Evolutionary conservation across 768 basidiomycete genomes (phyloP), one percentile per base, ranked within the genome.

Genomic region (Coprinellus aureogranulatus): DNA sequence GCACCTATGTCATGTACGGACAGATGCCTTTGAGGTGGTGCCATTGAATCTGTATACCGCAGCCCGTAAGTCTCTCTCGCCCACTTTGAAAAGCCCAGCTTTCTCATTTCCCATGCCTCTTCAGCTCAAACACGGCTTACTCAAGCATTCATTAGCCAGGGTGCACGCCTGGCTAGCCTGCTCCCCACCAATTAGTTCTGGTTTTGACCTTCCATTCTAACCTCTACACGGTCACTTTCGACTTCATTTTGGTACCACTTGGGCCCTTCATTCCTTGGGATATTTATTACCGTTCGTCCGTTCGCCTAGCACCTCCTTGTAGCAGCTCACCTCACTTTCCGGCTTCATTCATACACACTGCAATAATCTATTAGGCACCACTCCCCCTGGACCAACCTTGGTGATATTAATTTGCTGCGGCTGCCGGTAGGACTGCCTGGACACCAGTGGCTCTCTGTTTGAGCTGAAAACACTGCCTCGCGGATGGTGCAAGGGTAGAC

Each of bases 11-110:
- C 79, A 85, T 62, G 80, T 86, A n/a, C 78, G 81, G 41, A 92
- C 94, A 25, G 76, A 81, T 48, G 68, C 86, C 2, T 95, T 97
- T 71, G 89, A 93, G 51, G 92, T 94, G 54, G 77, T 90, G 30
- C 76, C 87, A 18, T 82, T 87, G 65, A 74, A 79, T 57, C 80
- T 86, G 64, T 97, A 96, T 72, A 77, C 82, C 59, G 92, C 90
- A 51, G 88, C 87, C 59, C 82, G 94, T 94, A 72, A 73, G 90
- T 72, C 51, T 60, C 64, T 6, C 27, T 66, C 54, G 57, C 20
- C 39, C 59, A 3, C 22, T 11, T 30, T 52, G 28, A 52, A 40
- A 34, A 18, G 28, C 26, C 18, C 5, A 30, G 42, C 48, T 12
- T 57, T 25, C 23, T 50, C 37, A 53, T 22, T 31, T 54, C 42